Evolutionary conservation across 2,329 filamentous ascomycete genomes (phyloP).

Genomic region (Cephalotrichum gorgonifer): DNA sequence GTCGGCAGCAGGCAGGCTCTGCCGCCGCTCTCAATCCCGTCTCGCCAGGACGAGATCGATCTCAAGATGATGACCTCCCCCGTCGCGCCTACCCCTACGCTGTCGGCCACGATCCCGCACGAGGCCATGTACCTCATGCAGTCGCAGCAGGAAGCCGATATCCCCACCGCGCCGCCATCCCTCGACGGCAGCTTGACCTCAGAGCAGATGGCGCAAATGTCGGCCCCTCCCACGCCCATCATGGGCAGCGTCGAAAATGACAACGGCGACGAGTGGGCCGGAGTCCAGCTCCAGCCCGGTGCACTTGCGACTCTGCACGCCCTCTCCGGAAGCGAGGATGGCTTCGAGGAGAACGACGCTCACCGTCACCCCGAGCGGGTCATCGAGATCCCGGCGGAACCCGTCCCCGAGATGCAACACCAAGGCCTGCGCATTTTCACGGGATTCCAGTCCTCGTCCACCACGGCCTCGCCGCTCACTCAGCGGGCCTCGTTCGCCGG

Average conservation of each 20-base stretch:
- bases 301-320: constrained; percentile 74
- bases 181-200: constrained; percentile 82
- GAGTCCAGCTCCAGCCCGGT: constrained; percentile 65
- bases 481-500: constrained; percentile 52
- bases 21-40: constrained; percentile 1
- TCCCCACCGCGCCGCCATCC: constrained; percentile 75
- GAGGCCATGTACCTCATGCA: constrained; percentile 63
- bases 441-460: constrained; percentile 16
- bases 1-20: neutral
- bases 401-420: constrained; percentile 34
- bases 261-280: constrained; percentile 56
- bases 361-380: constrained; percentile 40
- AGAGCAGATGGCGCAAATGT: constrained; percentile 74
- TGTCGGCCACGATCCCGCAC: constrained; percentile 65
- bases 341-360: constrained; percentile 44
- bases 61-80: constrained; percentile 43
- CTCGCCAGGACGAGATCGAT: constrained; percentile 15
- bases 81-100: constrained; percentile 53
- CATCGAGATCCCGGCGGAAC: constrained; percentile 34
- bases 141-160: constrained; percentile 47
- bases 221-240: constrained; percentile 76
- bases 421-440: constrained; percentile 40
- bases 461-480: constrained; percentile 18
- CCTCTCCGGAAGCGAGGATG: constrained; percentile 46
- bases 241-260: constrained; percentile 45